phyloP scores from a whole-genome alignment of 2,329 filamentous ascomycete genomes.

The Cladophialophora exuberans region DNA sequence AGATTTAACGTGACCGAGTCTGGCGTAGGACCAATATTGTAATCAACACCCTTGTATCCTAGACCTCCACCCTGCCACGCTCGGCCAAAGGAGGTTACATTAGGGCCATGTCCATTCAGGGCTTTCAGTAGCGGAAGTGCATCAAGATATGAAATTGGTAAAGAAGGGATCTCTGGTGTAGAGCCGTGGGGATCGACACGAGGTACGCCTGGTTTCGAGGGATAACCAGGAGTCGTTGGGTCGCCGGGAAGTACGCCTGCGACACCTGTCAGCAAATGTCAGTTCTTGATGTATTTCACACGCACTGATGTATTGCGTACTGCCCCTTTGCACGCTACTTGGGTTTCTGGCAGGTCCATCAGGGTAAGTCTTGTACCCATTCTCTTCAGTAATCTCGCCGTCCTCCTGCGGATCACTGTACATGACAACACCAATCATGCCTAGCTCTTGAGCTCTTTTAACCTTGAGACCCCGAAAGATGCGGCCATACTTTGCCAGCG shows the following conservation, averaged over 20 bases:
- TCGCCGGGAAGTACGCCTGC: conserved; percentile 66
- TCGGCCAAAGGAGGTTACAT: conserved; percentile 71
- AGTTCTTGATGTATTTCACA: conserved; percentile 9
- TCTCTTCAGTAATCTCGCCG: conserved; percentile 76
- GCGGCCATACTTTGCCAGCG: conserved; percentile 79
- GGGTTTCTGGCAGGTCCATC: conserved; percentile 85
- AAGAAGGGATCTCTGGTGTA: conserved; percentile 83
- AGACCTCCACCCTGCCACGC: conserved; percentile 76
- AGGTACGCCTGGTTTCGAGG: conserved; percentile 85
- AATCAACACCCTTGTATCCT: conserved; percentile 76
- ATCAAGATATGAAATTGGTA: conserved; percentile 87
- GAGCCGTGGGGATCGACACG: conserved; percentile 70
- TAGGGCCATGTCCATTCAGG: conserved; percentile 84
- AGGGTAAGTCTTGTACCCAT: conserved; percentile 79
- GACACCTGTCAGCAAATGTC: conserved; percentile 28
- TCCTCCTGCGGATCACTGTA: conserved; percentile 92
- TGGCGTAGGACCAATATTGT: conserved; percentile 83
- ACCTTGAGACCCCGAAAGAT: conserved; percentile 91
- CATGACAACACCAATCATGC: conserved; percentile 82
- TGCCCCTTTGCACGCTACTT: conserved; percentile 87
- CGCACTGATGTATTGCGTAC: conserved; percentile 78
- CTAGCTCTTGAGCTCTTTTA: conserved; percentile 87
- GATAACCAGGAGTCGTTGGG: conserved; percentile 91
- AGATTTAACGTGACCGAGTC: conserved; percentile 70
- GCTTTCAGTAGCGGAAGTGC: conserved; percentile 86